A percentile compares a stretch with the other conserved stretches of the same genome.
Evolutionary conservation across 192 early-diverging fungal species (phyloP).

Genomic region (Cladochytrium replicatum): DNA sequence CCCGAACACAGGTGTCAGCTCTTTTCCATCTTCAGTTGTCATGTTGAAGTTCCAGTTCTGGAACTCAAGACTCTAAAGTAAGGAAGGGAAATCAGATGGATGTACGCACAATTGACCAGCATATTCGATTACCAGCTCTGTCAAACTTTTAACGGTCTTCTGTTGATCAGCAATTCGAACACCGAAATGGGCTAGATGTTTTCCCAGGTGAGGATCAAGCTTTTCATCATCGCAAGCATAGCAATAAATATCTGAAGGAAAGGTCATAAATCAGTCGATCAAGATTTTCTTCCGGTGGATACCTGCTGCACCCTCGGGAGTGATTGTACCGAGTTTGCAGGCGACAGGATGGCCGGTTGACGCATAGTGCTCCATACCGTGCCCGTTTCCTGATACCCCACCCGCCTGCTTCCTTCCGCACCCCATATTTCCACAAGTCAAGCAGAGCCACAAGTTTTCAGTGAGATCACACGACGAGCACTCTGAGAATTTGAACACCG

Average conservation of each 20-base stretch:
- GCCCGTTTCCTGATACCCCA: slow-evolving; percentile 86
- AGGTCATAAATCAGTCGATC: slow-evolving; percentile 6
- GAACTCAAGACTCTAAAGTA: background rate
- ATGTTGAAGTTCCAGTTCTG: slow-evolving; percentile 93
- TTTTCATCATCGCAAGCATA: slow-evolving; percentile 76
- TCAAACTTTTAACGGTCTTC: slow-evolving; percentile 87
- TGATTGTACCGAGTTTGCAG: slow-evolving; percentile 92
- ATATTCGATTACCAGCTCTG: slow-evolving; percentile 63
- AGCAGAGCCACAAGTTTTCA: slow-evolving; percentile 93
- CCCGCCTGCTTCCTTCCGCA: slow-evolving; percentile 93
- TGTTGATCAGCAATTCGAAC: slow-evolving; percentile 72
- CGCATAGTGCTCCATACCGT: slow-evolving; percentile 78
- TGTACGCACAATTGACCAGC: background rate
- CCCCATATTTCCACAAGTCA: slow-evolving; percentile 85
- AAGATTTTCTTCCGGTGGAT: background rate
- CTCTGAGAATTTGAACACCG: slow-evolving; percentile 12
- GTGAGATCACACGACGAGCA: slow-evolving; percentile 61
- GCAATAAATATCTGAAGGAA: slow-evolving; percentile 62
- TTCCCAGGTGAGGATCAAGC: slow-evolving; percentile 64
- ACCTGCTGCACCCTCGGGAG: slow-evolving; percentile 92
- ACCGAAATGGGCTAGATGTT: slow-evolving; percentile 76
- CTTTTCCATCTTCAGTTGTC: slow-evolving; percentile 89
- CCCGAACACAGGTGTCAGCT: slow-evolving; percentile 72
- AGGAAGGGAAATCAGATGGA: background rate
- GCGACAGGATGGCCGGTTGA: slow-evolving; percentile 70